Evolutionary conservation across 2,329 filamentous ascomycete genomes (phyloP).

Genomic region (Claviceps monticola): DNA sequence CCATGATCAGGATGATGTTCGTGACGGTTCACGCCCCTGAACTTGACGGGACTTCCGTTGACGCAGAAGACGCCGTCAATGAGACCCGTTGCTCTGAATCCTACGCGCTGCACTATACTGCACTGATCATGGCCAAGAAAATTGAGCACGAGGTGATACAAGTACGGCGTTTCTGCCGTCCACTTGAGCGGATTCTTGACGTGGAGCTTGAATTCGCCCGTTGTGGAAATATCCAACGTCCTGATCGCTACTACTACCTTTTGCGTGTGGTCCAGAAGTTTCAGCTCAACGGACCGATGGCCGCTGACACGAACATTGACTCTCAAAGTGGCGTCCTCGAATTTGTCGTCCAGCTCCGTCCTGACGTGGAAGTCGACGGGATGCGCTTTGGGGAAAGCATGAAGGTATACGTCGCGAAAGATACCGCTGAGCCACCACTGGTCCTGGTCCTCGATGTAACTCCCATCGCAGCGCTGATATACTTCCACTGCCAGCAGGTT

Average conservation of each 20-base stretch:
- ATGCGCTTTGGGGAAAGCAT: conserved; percentile 42
- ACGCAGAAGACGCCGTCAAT: conserved; percentile 47
- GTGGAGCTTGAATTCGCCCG: conserved; percentile 24
- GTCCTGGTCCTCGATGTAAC: conserved; percentile 59
- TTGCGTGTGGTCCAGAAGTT: conserved; percentile 22
- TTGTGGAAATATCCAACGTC: conserved; percentile 15
- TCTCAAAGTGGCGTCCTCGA: conserved; percentile 36
- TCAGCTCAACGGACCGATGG: conserved; percentile 15
- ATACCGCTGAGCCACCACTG: conserved; percentile 58
- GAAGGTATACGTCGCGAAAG: conserved; percentile 54
- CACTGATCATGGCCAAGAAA: conserved; percentile 15
- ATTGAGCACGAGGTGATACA: conserved; percentile 38
- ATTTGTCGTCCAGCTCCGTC: conserved; percentile 40
- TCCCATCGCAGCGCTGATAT: conserved; percentile 59
- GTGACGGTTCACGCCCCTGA: conserved; percentile 57
- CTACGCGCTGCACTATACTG: conserved; percentile 39
- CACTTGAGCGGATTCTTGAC: conserved; percentile 44
- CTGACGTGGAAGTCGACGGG: conserved; percentile 43
- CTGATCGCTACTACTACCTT: conserved; percentile 13
- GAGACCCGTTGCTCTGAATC: conserved; percentile 50
- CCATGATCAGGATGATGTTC: conserved; percentile 53
- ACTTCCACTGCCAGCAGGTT: conserved; percentile 53
- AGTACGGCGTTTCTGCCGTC: conserved; percentile 53
- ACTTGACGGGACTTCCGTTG: conserved; percentile 49
- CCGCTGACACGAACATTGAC: conserved; percentile 31